phyloP scores from a whole-genome alignment of 495 filamentous ascomycete species.

The Podospora fimiseda region DNA sequence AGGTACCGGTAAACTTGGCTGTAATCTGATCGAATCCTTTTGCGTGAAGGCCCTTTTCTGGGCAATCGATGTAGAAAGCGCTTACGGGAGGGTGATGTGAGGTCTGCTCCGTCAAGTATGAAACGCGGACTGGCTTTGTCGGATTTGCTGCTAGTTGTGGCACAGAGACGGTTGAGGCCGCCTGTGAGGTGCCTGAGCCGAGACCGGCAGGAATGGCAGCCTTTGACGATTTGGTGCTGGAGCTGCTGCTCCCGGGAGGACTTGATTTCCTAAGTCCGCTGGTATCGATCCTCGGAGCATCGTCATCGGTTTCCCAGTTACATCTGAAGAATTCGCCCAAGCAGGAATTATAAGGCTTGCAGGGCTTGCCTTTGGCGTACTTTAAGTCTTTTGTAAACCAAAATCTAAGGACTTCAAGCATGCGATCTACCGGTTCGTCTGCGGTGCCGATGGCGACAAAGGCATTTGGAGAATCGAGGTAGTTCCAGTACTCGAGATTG shows the following conservation, averaged over 20 bases:
- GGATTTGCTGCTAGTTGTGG: conserved; percentile 35
- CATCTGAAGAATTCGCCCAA: conserved; percentile 98
- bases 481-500: conserved; percentile 98
- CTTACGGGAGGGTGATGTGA: conserved; percentile 97
- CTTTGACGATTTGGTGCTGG: conserved; percentile 44
- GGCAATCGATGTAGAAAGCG: conserved; percentile 90
- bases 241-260: conserved; percentile 37
- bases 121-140: conserved; percentile 61
- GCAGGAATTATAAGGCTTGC: conserved; percentile 97
- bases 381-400: conserved; percentile 99
- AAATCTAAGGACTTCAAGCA: conserved; percentile 87
- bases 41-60: conserved; percentile 81
- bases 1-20: conserved; percentile 96
- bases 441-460: conserved; percentile 95
- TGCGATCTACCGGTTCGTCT: conserved; percentile 82
- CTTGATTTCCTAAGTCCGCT: conserved; percentile 25
- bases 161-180: conserved; percentile 40
- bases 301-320: conserved; percentile 85
- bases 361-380: conserved; percentile 96
- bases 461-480: conserved; percentile 89
- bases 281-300: conserved; percentile 45
- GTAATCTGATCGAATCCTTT: conserved; percentile 91
- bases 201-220: conserved; percentile 18
- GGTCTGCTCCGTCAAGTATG: conserved; percentile 95
- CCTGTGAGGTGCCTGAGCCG: conserved; percentile 25